Evolutionary conservation across 257 asterid species (phyloP), one percentile per base, ranked within the genome.

Genomic region (Cinchona pubescens): DNA sequence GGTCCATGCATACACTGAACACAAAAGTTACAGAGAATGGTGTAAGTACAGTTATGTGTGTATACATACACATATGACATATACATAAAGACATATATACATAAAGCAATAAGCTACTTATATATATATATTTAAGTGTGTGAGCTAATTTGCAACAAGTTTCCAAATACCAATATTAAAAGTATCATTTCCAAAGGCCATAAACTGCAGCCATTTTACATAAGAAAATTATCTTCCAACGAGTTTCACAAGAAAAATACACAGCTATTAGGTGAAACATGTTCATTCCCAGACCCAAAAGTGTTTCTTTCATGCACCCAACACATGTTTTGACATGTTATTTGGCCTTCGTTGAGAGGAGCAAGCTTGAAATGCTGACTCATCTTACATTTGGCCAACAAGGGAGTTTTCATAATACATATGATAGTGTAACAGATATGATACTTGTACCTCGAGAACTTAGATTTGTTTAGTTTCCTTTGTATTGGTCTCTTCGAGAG

Each of bases 1-100:
- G 94, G 96, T 75, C 99, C 99, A 75, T 95, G 99, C 98, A 92
- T 95, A 86, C 99, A 95, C 99, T 95, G 92, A 78, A 82, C 43
- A 74, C 38, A 71, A 86, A 82, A 55, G 71, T 66, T 77, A 51
- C 37, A 15, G 27, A 19, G 21, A 49, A n/a, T 70, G 29, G 16
- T 51, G 18, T 70, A 0, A 49, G 61, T 23, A 27, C 21, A 76
- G 27, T n/a, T 29, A 77, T 66, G 38, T 56, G 66, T 35, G 60
- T 45, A 10, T 45, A 16, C 12, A 16, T 13, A 10, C 14, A 45
- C 14, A 37, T 37, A 37, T 37, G n/a, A n/a, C n/a, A n/a, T n/a
- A n/a, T n/a, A n/a, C n/a, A n/a, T n/a, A n/a, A 42, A 42, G 10
- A 42, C 46, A 42, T 13, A 5, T 13, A 42, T 55, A 71, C 67